Conservation (phyloP, 257 asterid genomes). For the Solanum boliviense region DNA sequence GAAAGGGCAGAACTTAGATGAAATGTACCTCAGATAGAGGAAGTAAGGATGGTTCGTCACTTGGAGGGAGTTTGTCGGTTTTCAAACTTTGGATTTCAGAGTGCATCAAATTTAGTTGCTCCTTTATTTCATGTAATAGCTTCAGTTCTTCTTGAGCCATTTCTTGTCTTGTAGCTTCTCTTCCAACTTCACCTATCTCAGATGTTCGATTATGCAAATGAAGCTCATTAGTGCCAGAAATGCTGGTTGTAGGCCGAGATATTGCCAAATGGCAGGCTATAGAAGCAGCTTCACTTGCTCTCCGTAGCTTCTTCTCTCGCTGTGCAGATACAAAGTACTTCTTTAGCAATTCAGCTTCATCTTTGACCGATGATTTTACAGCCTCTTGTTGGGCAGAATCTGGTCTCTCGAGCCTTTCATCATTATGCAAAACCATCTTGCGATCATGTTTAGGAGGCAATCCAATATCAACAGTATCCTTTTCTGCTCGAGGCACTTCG, state of each 20-base stretch:
- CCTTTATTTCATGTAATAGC: conserved; percentile 54
- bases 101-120: conserved; percentile 37
- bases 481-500: conserved; percentile 69
- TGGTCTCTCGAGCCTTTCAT: conserved; percentile 18
- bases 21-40: conserved; percentile 33
- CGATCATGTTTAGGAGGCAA: conserved; percentile 11
- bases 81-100: conserved; percentile 36
- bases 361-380: conserved; percentile 17
- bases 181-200: conserved; percentile 30
- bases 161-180: conserved; percentile 7
- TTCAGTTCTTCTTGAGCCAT: conserved; percentile 31
- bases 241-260: conserved; percentile 15
- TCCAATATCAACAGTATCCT: conserved; percentile 11
- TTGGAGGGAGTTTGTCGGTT: conserved; percentile 9
- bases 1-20: background rate
- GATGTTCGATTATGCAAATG: conserved; percentile 20
- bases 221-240: conserved; percentile 10
- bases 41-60: conserved; percentile 23
- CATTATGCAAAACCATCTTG: conserved; percentile 7
- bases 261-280: conserved; percentile 26
- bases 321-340: conserved; percentile 36
- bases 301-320: conserved; percentile 21
- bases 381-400: conserved; percentile 15
- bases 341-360: conserved; percentile 53
- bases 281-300: conserved; percentile 29